These are phyloP conservation scores for Orbilia javanica DNA, from an alignment of 2,329 filamentous ascomycete genomes.

Conservation along the genomic window DNA sequence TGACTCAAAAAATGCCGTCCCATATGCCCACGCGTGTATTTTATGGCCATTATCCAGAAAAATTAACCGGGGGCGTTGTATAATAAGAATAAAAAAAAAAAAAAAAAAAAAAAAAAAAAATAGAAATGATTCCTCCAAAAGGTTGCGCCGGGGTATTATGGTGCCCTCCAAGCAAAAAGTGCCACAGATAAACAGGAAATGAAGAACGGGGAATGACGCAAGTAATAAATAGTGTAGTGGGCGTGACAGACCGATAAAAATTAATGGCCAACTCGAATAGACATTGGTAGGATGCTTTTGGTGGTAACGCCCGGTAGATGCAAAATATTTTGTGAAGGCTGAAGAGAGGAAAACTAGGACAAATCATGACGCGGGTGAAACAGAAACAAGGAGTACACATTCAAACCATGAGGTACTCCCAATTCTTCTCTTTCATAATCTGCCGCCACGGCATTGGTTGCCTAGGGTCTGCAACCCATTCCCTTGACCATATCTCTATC, in stretches of 20 bases:
- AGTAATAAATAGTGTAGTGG: not conserved
- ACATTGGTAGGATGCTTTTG: not conserved
- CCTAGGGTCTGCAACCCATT: constrained; percentile 28
- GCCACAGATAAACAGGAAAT: constrained; percentile 6
- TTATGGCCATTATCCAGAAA: constrained; percentile 7
- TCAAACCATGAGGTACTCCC: constrained; percentile 57
- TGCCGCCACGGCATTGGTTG: constrained; percentile 46
- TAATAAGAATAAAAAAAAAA: constrained; percentile 9
- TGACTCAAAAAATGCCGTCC: not conserved
- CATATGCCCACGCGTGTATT: constrained; percentile 12
- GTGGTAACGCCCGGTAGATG: not conserved
- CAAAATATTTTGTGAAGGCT: not conserved
- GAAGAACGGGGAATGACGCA: constrained; percentile 7
- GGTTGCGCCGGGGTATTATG: constrained; percentile 57
- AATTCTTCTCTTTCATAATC: constrained; percentile 54
- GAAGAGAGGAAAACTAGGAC: not conserved
- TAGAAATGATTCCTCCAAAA: constrained; percentile 31
- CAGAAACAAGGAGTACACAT: not conserved
- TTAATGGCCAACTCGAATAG: not conserved
- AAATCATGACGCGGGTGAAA: constrained; percentile 1
- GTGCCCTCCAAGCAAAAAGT: constrained; percentile 49
- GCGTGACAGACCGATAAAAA: not conserved
- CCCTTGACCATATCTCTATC: constrained; percentile 46
- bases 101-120: not conserved
- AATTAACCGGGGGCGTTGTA: not conserved